These are phyloP conservation scores for Naganishia sp. DNA, from an alignment of 1,284 basidiomycete species.

Conservation along the genomic window DNA sequence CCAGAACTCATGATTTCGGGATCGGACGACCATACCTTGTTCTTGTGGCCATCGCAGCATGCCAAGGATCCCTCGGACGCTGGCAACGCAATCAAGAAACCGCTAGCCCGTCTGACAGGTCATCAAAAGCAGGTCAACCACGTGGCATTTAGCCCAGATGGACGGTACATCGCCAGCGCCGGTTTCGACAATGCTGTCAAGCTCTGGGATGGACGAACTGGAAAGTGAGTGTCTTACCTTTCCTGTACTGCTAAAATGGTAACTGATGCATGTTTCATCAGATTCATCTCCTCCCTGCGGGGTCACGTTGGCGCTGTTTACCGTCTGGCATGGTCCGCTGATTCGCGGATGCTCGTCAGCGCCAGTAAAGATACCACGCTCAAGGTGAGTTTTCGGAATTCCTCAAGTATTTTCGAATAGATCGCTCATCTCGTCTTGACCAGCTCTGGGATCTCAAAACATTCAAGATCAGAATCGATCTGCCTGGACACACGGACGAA, in stretches of 20 bases:
- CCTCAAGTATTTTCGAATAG: neutral
- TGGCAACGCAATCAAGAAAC: constrained; percentile 65
- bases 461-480: constrained; percentile 87
- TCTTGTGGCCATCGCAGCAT: constrained; percentile 71
- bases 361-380: constrained; percentile 95
- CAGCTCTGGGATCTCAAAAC: constrained; percentile 94
- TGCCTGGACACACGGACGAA: constrained; percentile 95
- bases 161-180: constrained; percentile 84
- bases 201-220: constrained; percentile 90
- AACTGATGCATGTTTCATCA: constrained; percentile 34
- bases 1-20: constrained; percentile 88
- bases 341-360: constrained; percentile 85
- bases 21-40: constrained; percentile 91
- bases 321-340: constrained; percentile 90
- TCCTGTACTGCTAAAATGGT: neutral
- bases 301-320: constrained; percentile 96
- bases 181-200: constrained; percentile 91
- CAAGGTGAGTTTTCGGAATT: constrained; percentile 63
- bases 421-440: neutral
- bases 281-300: constrained; percentile 81
- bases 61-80: constrained; percentile 10
- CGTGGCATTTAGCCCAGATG: constrained; percentile 93
- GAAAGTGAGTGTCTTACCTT: constrained; percentile 61
- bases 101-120: constrained; percentile 82
- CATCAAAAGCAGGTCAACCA: constrained; percentile 96